Conservation (phyloP, 352 stramenopile genomes). For the Phytophthora fragariaefolia region DNA sequence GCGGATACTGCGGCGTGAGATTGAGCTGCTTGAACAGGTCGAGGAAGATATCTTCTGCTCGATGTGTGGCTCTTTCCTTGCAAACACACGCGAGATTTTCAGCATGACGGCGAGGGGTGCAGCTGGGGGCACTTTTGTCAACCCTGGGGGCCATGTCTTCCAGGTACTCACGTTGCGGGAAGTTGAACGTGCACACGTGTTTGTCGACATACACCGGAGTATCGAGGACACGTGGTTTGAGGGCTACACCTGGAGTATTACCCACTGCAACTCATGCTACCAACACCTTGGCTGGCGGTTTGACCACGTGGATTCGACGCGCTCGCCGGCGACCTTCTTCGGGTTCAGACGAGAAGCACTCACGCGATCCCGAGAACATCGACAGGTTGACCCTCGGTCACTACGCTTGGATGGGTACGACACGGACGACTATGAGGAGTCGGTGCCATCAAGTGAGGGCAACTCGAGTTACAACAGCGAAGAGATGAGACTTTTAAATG, state of each 20-base stretch:
- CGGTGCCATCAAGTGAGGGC: constrained; percentile 26
- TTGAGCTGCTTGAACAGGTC: constrained; percentile 63
- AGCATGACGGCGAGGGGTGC: constrained; percentile 65
- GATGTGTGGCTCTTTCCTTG: constrained; percentile 65
- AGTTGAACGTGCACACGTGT: constrained; percentile 51
- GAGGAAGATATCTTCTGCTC: constrained; percentile 75
- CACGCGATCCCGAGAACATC: constrained; percentile 23
- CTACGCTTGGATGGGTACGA: constrained; percentile 31
- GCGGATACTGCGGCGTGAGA: constrained; percentile 58
- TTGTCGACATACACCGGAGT: constrained; percentile 52
- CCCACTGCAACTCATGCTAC: constrained; percentile 71
- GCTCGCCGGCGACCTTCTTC: constrained; percentile 56
- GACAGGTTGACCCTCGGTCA: constrained; percentile 12
- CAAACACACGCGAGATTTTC: constrained; percentile 81
- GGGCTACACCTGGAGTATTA: constrained; percentile 84
- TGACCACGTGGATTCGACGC: constrained; percentile 43
- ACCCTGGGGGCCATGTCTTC: constrained; percentile 77
- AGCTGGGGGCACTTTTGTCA: constrained; percentile 79
- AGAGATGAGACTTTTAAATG: constrained; percentile 26
- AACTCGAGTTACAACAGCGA: constrained; percentile 29
- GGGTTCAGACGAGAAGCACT: constrained; percentile 75
- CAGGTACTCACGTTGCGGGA: constrained; percentile 81
- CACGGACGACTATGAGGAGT: constrained; percentile 34
- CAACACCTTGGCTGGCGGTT: constrained; percentile 85
- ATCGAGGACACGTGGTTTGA: constrained; percentile 83